Evolutionary conservation across 495 filamentous ascomycete species (phyloP).

Genomic region (Penicillium daleae): DNA sequence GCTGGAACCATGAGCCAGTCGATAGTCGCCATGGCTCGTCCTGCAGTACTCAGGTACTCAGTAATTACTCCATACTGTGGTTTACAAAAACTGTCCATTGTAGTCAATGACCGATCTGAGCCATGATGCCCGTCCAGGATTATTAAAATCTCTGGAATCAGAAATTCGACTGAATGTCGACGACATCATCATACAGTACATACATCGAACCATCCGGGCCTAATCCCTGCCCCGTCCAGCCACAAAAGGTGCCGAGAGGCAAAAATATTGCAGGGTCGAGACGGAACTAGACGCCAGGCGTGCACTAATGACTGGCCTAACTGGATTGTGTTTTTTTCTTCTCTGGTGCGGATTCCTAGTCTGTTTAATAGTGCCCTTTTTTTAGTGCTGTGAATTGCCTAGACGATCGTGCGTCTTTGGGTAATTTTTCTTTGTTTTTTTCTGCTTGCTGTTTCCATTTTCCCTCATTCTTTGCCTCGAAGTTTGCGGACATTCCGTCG

Average conservation of each 20-base stretch:
- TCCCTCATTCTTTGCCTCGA: constrained; percentile 9
- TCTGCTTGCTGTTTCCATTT: constrained; percentile 1
- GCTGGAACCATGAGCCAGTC: neutral
- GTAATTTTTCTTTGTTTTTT: constrained; percentile 8
- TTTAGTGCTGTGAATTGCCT: too few relatives aligned
- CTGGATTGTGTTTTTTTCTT: neutral
- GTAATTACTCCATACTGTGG: neutral
- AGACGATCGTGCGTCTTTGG: too few relatives aligned
- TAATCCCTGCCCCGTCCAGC: constrained; percentile 1
- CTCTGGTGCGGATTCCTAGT: neutral
- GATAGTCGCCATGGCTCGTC: neutral
- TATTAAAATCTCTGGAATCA: too few relatives aligned
- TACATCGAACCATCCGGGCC: neutral
- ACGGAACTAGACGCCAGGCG: neutral
- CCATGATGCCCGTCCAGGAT: neutral
- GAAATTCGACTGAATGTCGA: neutral
- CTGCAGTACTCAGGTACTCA: too few relatives aligned
- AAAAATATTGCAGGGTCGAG: neutral
- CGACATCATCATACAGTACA: neutral
- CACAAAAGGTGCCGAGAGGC: neutral
- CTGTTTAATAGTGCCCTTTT: neutral
- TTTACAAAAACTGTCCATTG: too few relatives aligned
- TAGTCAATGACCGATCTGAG: neutral
- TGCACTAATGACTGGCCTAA: neutral
- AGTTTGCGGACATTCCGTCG: constrained; percentile 14